Base-by-base conservation (phyloP, 441 rosid genomes). In the Arabidopsis hybrid region DNA sequence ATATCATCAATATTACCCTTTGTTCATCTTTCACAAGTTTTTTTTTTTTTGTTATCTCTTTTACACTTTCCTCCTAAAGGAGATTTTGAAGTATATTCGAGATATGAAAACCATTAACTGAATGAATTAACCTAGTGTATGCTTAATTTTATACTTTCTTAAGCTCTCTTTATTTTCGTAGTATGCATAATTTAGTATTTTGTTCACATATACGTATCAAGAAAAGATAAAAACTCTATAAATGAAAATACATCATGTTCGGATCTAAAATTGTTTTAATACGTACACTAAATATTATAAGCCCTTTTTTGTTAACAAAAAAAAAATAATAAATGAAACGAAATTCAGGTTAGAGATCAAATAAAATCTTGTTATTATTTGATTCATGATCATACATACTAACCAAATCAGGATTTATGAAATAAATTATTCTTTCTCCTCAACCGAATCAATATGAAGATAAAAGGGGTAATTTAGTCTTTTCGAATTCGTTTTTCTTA, bases 31-130 rank as follows among this genome's bases (percentile, higher is more conserved):
- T 51, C 39, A 50, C 60, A 40, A 51, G 10, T 17, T 13, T 16
- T 51, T 10, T 9, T 18, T 4, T 16, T 62, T 16, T 32, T n/a
- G 3, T 4, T 12, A 7, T 29, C 17, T 60, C 60, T n/a, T 36
- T 21, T 36, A 59, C 26, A 70, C 39, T 67, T 7, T 1, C 26
- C 16, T 5, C 34, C 43, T 18, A 6, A 29, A 65, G 8, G 21
- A 50, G 16, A 29, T 29, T 73, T 65, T 74, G 46, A 67, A 74
- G 47, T 60, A 47, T 34, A 9, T 42, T 40, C 32, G n/a, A 59
- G 32, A 49, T 65, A 73, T 65, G 29, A 59, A 64, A 57, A 26
- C 65, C 50, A 46, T 56, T 45, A 47, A 73, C 26, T 26, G 13
- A 52, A 43, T 60, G 32, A 26, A 38, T 14, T 18, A 52, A 38